Percentiles rank a stretch among this genome's conserved stretches.
Evolutionary conservation across 306 rosid genomes (phyloP).

Genomic region (Trichosanthes cucumerina): DNA sequence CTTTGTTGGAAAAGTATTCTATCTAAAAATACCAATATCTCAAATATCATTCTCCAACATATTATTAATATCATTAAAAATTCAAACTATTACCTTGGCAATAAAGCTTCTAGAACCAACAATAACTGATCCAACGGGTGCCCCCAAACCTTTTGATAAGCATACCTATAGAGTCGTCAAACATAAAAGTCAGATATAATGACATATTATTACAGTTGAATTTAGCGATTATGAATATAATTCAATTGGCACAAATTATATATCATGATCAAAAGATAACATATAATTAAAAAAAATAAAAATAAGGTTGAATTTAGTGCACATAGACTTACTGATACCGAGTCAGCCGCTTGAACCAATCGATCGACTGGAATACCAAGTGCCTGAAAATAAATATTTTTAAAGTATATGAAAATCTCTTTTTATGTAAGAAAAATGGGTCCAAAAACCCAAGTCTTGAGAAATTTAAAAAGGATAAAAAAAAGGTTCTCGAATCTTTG

Average conservation of each 20-base stretch:
- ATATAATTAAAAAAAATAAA: no score
- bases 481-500: not conserved
- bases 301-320: not conserved
- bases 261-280: no score
- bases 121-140: constrained; percentile 86
- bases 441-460: not conserved
- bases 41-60: not conserved
- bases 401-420: not conserved
- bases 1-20: no score
- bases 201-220: not conserved
- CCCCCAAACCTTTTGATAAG: constrained; percentile 71
- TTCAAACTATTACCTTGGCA: constrained; percentile 42
- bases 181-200: not conserved
- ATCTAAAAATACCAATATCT: not conserved
- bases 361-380: constrained; percentile 76
- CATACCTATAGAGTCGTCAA: not conserved
- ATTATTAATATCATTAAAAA: not conserved
- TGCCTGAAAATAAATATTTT: constrained; percentile 45
- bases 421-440: not conserved
- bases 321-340: constrained; percentile 38
- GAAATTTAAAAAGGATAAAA: not conserved
- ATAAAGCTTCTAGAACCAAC: constrained; percentile 78
- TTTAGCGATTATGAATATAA: not conserved
- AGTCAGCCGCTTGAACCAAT: constrained; percentile 87
- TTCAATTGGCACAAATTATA: no score